A percentile compares a stretch with the other conserved stretches of the same genome.
Evolutionary conservation across 208 protist species (phyloP).

Genomic region (Trypanosoma mega): DNA sequence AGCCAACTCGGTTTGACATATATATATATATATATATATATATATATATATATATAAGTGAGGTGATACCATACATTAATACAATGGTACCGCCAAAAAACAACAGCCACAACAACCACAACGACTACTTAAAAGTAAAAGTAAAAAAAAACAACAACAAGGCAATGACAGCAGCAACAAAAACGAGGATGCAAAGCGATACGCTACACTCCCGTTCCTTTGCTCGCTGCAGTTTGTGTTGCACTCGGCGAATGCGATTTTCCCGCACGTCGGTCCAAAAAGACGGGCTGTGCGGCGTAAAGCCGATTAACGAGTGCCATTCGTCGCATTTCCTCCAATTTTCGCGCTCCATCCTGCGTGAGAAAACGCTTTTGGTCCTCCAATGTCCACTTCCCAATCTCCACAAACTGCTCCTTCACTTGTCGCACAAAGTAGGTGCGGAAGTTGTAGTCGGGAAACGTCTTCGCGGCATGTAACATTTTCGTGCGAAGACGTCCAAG

Average conservation of each 20-base stretch:
- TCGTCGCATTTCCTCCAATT: constrained; percentile 80
- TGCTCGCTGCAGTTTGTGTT: constrained; percentile 3
- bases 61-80: too few relatives aligned
- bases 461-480: constrained; percentile 53
- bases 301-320: constrained; percentile 86
- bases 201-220: background rate
- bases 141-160: too few relatives aligned
- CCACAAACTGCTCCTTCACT: constrained; percentile 73
- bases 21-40: constrained; percentile 38
- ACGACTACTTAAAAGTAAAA: too few relatives aligned
- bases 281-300: constrained; percentile 64
- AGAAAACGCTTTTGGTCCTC: constrained; percentile 67
- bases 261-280: constrained; percentile 47
- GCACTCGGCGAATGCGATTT: constrained; percentile 6
- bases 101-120: too few relatives aligned
- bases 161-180: too few relatives aligned
- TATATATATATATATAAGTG: constrained; percentile 22
- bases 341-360: constrained; percentile 38
- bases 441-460: constrained; percentile 90
- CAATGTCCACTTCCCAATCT: constrained; percentile 34
- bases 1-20: constrained; percentile 3
- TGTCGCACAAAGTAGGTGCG: constrained; percentile 83
- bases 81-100: too few relatives aligned
- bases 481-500: constrained; percentile 47
- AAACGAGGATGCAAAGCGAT: background rate